Evolutionary conservation across 352 stramenopile species (phyloP), one percentile per base, ranked within the genome.

Genomic region (Phytophthora vignae): DNA sequence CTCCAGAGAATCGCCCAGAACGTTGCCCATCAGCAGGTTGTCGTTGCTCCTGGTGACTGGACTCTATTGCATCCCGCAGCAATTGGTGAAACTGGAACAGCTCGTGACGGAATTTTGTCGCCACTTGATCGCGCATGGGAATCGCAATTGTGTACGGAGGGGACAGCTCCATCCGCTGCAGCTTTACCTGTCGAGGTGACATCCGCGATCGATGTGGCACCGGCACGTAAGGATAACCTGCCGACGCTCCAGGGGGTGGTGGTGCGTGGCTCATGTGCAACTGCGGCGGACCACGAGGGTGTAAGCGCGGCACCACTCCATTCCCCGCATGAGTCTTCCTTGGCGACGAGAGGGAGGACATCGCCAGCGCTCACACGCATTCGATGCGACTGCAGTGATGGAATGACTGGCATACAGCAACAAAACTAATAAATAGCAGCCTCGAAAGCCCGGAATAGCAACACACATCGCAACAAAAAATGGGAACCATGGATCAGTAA

Each of bases 21-120:
- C 44, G 56, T 55, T 70, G 36, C 6, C 36, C 25, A 44, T 61
- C 57, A 17, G 27, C 2, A n/a, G 69, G 29, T 14, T 71, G 46
- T 4, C 69, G 22, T 3, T 76, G 61, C 1, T 68, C 17, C 11
- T 60, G 27, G 3, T 49, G 25, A 25, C 50, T 63, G 22, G 55
- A 54, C 3, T 75, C 60, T 1, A 83, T 72, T 2, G 73, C 70
- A 54, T 94, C 84, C 0, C 76, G 74, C 11, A 94, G 64, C 10
- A 90, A 57, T 66, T 94, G 87, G 54, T 92, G 84, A 59, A 94
- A 90, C 38, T 83, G 79, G 58, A 94, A 87, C 2, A 94, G 76
- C 44, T 92, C 83, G 53, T 91, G 79, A 6, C 74, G 81, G 44
- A 90, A 88, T 42, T 78, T 82, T 25, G 58, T 63, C 25, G 77